Evolutionary conservation across 148 eudicot genomes (phyloP).

Genomic region (Rhododendron williamsianum): DNA sequence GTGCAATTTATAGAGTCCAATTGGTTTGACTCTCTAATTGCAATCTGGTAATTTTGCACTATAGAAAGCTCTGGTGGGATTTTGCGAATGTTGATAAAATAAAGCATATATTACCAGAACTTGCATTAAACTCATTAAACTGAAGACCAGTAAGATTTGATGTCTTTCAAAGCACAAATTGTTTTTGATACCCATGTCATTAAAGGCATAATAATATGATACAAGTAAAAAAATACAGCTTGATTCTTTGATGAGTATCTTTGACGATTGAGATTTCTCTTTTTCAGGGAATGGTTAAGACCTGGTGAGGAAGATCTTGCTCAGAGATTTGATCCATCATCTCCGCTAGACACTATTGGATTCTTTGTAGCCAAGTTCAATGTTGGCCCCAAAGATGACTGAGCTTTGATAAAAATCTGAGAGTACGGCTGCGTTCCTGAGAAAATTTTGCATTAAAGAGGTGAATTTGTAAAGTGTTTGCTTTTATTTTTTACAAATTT

Average conservation of each 20-base stretch:
- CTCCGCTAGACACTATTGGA: slow-evolving; percentile 75
- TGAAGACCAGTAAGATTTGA: background rate
- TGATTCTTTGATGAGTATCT: background rate
- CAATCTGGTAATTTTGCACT: background rate
- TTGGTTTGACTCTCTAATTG: background rate
- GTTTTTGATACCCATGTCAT: background rate
- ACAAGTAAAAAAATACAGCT: background rate
- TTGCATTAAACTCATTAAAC: background rate
- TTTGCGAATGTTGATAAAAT: background rate
- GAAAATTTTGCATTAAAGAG: too few relatives aligned
- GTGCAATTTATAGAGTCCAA: too few relatives aligned
- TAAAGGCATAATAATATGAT: background rate
- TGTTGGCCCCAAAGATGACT: slow-evolving; percentile 58
- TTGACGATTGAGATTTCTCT: background rate
- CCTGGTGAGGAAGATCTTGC: slow-evolving; percentile 86
- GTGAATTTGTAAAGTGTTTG: too few relatives aligned
- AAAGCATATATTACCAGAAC: too few relatives aligned
- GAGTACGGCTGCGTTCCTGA: too few relatives aligned
- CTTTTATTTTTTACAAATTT: too few relatives aligned
- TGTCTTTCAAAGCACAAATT: background rate
- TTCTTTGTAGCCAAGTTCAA: slow-evolving; percentile 88
- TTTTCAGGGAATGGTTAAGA: slow-evolving; percentile 68
- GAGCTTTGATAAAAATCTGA: slow-evolving; percentile 1
- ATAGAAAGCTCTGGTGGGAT: background rate
- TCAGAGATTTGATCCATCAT: slow-evolving; percentile 86